Evolutionary conservation across 1,284 basidiomycete genomes (phyloP).

Genomic region (Porodaedalea pini): DNA sequence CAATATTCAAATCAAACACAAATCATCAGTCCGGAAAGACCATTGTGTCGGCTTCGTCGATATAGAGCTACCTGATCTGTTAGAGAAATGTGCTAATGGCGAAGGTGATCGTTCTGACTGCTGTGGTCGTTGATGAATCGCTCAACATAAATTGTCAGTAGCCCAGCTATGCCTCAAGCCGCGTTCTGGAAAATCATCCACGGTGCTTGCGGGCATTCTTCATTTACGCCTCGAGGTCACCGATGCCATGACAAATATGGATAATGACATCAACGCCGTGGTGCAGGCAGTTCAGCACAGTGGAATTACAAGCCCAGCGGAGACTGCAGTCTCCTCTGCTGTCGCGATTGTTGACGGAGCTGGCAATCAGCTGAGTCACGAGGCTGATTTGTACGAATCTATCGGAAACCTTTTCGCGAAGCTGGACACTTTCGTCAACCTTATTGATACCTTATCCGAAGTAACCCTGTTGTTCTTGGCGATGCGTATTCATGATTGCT

Average conservation of each 20-base stretch:
- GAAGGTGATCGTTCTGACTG: not conserved
- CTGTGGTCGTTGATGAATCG: no score
- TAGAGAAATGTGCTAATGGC: not conserved
- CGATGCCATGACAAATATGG: not conserved
- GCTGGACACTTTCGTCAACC: not conserved
- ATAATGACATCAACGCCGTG: not conserved
- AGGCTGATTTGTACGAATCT: not conserved
- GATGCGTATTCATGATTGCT: not conserved
- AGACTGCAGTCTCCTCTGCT: not conserved
- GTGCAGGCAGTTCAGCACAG: not conserved
- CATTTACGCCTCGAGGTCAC: not conserved
- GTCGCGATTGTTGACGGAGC: not conserved
- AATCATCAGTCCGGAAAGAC: not conserved
- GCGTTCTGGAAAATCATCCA: not conserved
- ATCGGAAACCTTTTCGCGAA: not conserved
- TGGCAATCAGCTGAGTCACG: not conserved
- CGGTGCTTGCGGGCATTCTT: not conserved
- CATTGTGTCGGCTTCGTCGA: not conserved
- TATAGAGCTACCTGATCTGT: not conserved
- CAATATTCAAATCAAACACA: not conserved
- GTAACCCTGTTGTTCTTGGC: not conserved
- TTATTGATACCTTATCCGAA: constrained; percentile 2
- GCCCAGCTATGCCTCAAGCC: not conserved
- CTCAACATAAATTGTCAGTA: not conserved
- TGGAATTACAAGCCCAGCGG: not conserved